Conservation (phyloP, 345 rosid genomes). For the Pistacia vera region DNA sequence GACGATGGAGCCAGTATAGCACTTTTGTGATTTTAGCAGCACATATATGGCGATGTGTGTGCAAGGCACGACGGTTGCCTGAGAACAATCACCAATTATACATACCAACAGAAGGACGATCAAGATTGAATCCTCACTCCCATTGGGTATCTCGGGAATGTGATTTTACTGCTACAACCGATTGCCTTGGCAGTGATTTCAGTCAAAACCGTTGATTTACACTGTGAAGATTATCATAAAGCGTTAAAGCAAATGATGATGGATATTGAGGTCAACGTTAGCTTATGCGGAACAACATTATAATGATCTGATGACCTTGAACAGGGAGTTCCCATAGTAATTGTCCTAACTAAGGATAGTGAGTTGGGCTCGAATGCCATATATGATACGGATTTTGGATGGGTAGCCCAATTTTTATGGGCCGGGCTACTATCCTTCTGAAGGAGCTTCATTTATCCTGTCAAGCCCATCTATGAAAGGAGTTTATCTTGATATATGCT, state of each 20-base stretch:
- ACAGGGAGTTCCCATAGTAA: conserved; percentile 37
- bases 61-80: conserved; percentile 20
- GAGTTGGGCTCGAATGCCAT: conserved; percentile 54
- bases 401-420: conserved; percentile 57
- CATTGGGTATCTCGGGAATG: conserved; percentile 51
- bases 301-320: conserved; percentile 20
- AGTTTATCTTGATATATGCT: conserved; percentile 44
- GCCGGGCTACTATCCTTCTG: conserved; percentile 45
- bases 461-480: conserved; percentile 47
- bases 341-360: conserved; percentile 62
- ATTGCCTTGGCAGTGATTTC: conserved; percentile 23
- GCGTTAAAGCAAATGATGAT: conserved; percentile 31
- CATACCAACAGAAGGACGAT: not conserved
- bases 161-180: conserved; percentile 31
- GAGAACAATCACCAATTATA: conserved; percentile 14
- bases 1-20: conserved; percentile 1
- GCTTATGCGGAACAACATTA: conserved; percentile 32
- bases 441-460: conserved; percentile 48
- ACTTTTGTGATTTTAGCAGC: conserved; percentile 23
- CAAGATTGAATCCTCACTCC: conserved; percentile 24
- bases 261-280: conserved; percentile 47
- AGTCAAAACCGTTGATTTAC: conserved; percentile 22
- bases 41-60: conserved; percentile 36
- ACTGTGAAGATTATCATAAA: conserved; percentile 31
- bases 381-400: conserved; percentile 60